Evolutionary conservation across 192 early-diverging fungal genomes (phyloP).

Genomic region (Spizellomyces sp.): DNA sequence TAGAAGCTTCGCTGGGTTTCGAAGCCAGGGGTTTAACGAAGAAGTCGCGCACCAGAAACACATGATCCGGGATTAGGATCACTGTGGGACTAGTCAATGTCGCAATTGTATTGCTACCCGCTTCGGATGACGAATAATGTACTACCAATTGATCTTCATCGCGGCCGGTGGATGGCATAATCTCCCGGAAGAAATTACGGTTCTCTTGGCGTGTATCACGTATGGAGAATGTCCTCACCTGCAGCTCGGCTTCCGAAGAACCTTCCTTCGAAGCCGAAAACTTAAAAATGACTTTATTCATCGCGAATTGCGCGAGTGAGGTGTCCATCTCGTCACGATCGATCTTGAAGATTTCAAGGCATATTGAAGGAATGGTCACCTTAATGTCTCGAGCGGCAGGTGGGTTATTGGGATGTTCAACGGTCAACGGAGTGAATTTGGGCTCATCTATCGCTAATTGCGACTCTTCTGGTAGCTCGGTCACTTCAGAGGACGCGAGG

Average conservation of each 20-base stretch:
- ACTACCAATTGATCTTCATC: constrained; percentile 66
- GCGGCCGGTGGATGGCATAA: constrained; percentile 70
- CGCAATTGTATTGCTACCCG: constrained; percentile 59
- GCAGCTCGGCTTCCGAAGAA: constrained; percentile 69
- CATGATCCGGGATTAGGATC: constrained; percentile 84
- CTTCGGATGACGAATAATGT: constrained; percentile 35
- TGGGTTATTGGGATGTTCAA: too few relatives aligned
- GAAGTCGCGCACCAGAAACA: constrained; percentile 77
- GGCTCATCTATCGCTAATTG: too few relatives aligned
- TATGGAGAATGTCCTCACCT: constrained; percentile 70
- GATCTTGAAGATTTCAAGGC: constrained; percentile 76
- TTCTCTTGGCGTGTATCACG: constrained; percentile 78
- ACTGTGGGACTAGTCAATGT: constrained; percentile 83
- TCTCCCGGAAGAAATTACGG: constrained; percentile 79
- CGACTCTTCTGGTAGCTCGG: too few relatives aligned
- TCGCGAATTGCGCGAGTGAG: constrained; percentile 18
- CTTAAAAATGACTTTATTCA: constrained; percentile 8
- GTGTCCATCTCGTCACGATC: constrained; percentile 38
- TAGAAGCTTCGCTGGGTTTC: constrained; percentile 7
- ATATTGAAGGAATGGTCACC: constrained; percentile 70
- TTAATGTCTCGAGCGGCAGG: constrained; percentile 45
- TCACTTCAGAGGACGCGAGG: constrained; percentile 7
- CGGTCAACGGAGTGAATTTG: too few relatives aligned
- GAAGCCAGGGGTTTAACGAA: constrained; percentile 41
- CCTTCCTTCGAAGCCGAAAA: neutral